Conservation (phyloP, 805 yeast genomes). For the Candida multigemmis region DNA sequence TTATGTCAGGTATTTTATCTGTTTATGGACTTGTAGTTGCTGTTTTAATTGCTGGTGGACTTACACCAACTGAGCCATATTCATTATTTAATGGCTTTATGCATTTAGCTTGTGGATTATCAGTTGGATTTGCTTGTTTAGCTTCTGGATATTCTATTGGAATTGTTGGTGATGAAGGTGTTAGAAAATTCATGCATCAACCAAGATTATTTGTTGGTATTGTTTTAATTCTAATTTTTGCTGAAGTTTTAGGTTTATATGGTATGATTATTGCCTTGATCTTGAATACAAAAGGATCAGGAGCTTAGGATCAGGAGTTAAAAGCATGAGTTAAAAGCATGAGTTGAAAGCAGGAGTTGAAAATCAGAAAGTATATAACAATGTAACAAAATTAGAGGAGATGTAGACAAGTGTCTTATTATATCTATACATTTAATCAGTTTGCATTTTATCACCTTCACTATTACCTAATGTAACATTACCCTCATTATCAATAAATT, state of each 20-base stretch:
- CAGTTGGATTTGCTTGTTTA: constrained; percentile 94
- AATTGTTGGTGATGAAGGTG: constrained; percentile 90
- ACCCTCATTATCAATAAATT: constrained; percentile 75
- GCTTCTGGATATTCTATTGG: constrained; percentile 97
- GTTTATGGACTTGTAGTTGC: constrained; percentile 96
- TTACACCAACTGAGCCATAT: constrained; percentile 70
- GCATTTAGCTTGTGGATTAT: constrained; percentile 93
- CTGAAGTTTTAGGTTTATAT: constrained; percentile 83
- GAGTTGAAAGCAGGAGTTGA: background rate
- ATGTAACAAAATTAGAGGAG: constrained; percentile 1
- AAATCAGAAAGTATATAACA: background rate
- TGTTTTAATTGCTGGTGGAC: constrained; percentile 86
- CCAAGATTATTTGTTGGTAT: constrained; percentile 85
- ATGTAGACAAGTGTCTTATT: too few relatives aligned
- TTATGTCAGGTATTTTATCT: constrained; percentile 95
- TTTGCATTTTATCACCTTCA: constrained; percentile 29
- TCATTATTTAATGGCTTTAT: constrained; percentile 93
- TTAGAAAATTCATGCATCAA: constrained; percentile 79
- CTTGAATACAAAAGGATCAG: constrained; percentile 81
- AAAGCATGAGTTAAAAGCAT: background rate
- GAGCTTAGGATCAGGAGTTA: constrained; percentile 11
- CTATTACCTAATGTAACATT: constrained; percentile 45
- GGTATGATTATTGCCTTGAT: constrained; percentile 95
- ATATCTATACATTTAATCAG: constrained; percentile 10
- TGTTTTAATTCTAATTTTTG: constrained; percentile 80